A percentile compares a stretch with the other conserved stretches of the same genome.
Evolutionary conservation across 345 rosid genomes (phyloP).

Genomic region (Salix udensis): DNA sequence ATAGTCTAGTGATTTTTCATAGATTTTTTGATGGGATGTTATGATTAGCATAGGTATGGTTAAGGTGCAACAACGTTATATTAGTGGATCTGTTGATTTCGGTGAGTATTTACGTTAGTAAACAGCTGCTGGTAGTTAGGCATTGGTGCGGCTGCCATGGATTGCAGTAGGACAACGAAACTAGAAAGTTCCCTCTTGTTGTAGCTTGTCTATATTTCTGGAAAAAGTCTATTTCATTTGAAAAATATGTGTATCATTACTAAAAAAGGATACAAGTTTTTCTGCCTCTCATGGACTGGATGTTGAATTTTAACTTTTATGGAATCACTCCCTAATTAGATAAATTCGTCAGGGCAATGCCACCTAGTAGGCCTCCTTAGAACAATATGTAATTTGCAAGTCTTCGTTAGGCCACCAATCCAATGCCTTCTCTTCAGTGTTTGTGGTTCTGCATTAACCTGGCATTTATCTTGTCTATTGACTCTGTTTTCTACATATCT

Average conservation of each 20-base stretch:
- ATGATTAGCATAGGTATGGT: neutral
- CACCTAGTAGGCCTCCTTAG: neutral
- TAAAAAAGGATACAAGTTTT: neutral
- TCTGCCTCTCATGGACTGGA: neutral
- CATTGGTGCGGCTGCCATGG: neutral
- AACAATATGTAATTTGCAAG: neutral
- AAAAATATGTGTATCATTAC: neutral
- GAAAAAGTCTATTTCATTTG: neutral
- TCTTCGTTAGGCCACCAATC: neutral
- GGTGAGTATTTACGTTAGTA: neutral
- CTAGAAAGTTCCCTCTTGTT: neutral
- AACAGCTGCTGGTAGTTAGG: neutral
- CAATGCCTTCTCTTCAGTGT: neutral
- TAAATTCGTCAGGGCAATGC: neutral
- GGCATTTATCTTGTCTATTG: neutral
- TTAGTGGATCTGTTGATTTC: neutral
- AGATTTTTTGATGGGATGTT: neutral
- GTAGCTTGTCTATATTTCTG: too few species aligned
- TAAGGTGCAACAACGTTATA: neutral
- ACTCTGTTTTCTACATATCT: conserved; percentile 6
- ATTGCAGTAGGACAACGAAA: neutral
- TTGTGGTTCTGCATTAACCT: neutral
- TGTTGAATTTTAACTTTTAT: neutral
- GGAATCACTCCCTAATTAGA: neutral
- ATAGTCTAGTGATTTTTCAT: neutral